phyloP scores from a whole-genome alignment of 1,139 yeast species.

The Kodamaea plutei region DNA sequence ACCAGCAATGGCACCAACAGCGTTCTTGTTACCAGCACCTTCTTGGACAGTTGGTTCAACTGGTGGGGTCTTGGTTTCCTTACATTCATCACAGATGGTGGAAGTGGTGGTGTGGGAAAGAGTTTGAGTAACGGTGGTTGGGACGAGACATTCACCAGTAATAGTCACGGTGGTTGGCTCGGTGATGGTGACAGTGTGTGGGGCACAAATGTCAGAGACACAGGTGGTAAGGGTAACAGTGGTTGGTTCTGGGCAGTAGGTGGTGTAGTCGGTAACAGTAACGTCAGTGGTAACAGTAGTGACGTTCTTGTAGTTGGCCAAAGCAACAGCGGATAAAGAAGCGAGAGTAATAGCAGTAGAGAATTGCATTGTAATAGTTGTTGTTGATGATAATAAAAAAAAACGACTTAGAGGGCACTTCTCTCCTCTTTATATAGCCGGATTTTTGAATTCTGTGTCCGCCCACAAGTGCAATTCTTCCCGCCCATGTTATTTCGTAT shows the following conservation, averaged over 20 bases:
- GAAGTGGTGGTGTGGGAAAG: slow-evolving; percentile 32
- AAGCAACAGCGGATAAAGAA: slow-evolving; percentile 12
- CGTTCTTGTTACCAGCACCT: slow-evolving; percentile 11
- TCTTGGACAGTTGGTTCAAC: slow-evolving; percentile 14
- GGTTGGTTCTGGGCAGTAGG: slow-evolving; percentile 60
- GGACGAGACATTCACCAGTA: slow-evolving; percentile 61
- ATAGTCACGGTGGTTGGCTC: slow-evolving; percentile 52
- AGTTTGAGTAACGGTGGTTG: slow-evolving; percentile 37
- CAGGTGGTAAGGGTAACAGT: slow-evolving; percentile 46
- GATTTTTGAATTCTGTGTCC: too few species aligned
- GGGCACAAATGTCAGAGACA: slow-evolving; percentile 22
- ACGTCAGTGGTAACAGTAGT: slow-evolving; percentile 21
- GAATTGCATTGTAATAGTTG: slow-evolving; percentile 15
- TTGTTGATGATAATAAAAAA: neutral
- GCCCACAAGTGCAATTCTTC: too few species aligned
- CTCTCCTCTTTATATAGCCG: too few species aligned
- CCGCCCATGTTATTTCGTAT: too few species aligned
- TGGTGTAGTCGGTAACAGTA: slow-evolving; percentile 53
- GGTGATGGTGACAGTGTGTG: slow-evolving; percentile 45
- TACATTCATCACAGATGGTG: slow-evolving; percentile 8
- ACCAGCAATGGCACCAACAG: slow-evolving; percentile 18
- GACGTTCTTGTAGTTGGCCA: slow-evolving; percentile 13
- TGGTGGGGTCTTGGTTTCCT: slow-evolving; percentile 9
- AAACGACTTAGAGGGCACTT: too few species aligned
- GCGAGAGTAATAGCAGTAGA: slow-evolving; percentile 12